Percentiles rank a stretch among this genome's conserved stretches.
phyloP scores from a whole-genome alignment of 768 basidiomycete genomes.

The Glaciozyma martinii region DNA sequence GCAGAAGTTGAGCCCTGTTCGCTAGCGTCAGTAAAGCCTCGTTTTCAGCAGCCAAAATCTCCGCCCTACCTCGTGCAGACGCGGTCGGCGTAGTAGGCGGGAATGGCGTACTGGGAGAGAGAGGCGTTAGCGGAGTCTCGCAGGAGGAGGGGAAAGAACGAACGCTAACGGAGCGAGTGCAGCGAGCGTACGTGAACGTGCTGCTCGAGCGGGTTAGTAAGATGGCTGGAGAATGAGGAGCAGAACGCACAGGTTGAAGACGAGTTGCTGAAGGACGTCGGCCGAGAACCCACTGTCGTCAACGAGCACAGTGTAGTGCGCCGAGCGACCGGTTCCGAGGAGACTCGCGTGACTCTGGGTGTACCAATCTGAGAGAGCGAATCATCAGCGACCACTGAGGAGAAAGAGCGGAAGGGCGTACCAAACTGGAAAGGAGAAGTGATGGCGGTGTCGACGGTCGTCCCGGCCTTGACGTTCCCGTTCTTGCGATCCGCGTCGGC shows the following conservation, averaged over 20 bases:
- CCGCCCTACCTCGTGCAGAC: too few species aligned
- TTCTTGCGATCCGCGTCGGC: conserved; percentile 13
- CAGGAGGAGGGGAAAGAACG: not conserved
- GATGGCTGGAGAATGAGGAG: not conserved
- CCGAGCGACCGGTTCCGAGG: conserved; percentile 15
- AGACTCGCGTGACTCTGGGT: conserved; percentile 6
- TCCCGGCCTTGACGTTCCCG: conserved; percentile 21
- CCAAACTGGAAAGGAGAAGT: not conserved
- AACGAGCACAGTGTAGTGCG: conserved; percentile 17
- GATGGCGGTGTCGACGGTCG: conserved; percentile 15
- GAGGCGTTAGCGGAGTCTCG: not conserved
- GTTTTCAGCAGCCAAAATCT: too few species aligned
- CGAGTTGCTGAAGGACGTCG: conserved; percentile 12
- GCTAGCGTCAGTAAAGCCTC: too few species aligned
- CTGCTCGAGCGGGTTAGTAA: not conserved
- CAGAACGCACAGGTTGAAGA: conserved; percentile 6
- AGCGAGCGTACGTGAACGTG: not conserved
- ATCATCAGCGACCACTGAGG: not conserved
- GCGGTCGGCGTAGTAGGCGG: not conserved
- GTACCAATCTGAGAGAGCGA: not conserved
- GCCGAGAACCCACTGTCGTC: conserved; percentile 11
- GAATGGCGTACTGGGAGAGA: not conserved
- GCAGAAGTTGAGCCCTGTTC: not conserved
- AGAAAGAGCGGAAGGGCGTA: not conserved
- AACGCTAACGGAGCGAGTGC: not conserved